Conservation (phyloP, 148 eudicot genomes). For the Silene latifolia region DNA sequence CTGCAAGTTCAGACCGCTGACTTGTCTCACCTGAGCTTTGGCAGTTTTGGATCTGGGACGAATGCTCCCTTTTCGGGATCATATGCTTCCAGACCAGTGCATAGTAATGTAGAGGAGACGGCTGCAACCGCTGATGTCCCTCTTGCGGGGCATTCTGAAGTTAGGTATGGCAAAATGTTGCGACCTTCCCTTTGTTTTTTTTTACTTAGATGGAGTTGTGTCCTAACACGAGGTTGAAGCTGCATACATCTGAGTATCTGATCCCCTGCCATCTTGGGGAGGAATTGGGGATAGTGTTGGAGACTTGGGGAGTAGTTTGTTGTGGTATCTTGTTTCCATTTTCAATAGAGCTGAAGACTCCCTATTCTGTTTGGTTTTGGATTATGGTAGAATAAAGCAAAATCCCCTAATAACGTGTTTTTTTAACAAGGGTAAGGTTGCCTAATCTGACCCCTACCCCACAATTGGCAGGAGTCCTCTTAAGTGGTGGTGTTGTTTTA, state of each 20-base stretch:
- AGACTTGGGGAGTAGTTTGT: no score
- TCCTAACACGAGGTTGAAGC: no score
- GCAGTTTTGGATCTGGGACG: constrained; percentile 71
- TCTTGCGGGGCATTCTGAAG: constrained; percentile 46
- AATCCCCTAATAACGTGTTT: no score
- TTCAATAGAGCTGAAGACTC: no score
- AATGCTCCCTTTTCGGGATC: constrained; percentile 47
- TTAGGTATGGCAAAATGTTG: constrained; percentile 43
- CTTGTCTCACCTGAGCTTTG: constrained; percentile 91
- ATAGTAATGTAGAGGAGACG: constrained; percentile 44
- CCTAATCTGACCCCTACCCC: no score
- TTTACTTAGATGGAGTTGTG: background rate
- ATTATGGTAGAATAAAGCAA: no score
- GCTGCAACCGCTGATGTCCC: constrained; percentile 47
- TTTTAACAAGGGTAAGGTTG: no score
- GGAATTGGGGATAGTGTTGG: no score
- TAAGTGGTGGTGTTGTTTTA: background rate
- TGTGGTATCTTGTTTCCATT: no score
- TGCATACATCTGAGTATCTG: no score
- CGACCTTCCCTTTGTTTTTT: background rate
- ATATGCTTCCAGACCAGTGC: constrained; percentile 40
- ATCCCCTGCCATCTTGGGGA: no score
- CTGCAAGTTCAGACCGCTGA: constrained; percentile 71
- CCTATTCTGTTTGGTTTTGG: no score
- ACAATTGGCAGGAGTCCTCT: background rate